phyloP scores from a whole-genome alignment of 306 rosid species.

The Pyrus communis region DNA sequence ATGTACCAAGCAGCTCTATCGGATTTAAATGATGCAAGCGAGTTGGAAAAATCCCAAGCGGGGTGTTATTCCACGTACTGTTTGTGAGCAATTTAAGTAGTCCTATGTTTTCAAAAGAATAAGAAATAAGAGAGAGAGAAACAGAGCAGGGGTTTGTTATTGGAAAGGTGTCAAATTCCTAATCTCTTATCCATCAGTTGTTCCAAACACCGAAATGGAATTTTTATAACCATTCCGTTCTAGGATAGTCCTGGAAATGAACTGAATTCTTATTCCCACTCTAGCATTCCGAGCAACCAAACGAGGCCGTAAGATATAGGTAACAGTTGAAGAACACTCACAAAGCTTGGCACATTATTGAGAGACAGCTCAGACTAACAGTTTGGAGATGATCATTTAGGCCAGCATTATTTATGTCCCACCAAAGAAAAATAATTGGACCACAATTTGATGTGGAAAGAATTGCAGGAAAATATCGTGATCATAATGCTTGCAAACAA shows the following conservation, averaged over 20 bases:
- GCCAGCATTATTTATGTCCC: not conserved
- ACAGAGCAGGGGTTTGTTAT: not conserved
- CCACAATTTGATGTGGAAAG: not conserved
- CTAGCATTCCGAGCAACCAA: not conserved
- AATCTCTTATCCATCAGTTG: not conserved
- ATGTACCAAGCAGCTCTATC: not conserved
- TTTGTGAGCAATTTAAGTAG: too few species aligned
- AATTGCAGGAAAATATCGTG: not conserved
- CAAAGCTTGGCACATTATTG: not conserved
- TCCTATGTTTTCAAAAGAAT: not conserved
- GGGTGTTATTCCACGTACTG: too few species aligned
- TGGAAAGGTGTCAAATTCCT: not conserved
- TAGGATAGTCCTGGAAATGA: too few species aligned
- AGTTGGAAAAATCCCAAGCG: not conserved
- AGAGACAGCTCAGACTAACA: not conserved
- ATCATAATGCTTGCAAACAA: not conserved
- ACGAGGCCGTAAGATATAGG: not conserved
- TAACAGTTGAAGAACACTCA: not conserved
- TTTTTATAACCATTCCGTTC: too few species aligned
- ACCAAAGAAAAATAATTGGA: not conserved
- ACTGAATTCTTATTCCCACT: too few species aligned
- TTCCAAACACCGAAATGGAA: too few species aligned
- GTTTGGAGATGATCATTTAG: not conserved
- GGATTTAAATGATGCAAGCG: not conserved
- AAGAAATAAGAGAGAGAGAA: not conserved